Evolutionary conservation across 75 land plant genomes (phyloP).

Genomic region (Selaginella tamariscina): DNA sequence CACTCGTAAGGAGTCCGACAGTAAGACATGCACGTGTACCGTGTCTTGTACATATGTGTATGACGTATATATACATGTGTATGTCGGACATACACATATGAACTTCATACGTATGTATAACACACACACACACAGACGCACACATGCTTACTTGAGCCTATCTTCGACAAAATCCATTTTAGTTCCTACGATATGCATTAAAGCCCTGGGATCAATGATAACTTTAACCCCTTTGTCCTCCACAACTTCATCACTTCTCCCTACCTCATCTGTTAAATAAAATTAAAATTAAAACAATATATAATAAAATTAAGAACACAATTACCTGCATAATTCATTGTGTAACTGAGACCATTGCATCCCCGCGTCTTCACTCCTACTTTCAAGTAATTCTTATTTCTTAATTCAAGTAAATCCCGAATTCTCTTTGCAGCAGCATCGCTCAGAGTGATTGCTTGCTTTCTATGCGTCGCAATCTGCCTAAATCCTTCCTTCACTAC

Average conservation of each 20-base stretch:
- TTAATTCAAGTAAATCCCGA: conserved; percentile 43
- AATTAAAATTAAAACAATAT: neutral
- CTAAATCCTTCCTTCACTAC: neutral
- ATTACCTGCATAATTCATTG: conserved; percentile 76
- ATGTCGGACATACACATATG: neutral
- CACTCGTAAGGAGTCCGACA: no score
- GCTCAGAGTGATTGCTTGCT: conserved; percentile 44
- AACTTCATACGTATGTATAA: neutral
- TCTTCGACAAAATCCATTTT: conserved; percentile 96
- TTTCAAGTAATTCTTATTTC: conserved; percentile 48
- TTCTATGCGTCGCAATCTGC: conserved; percentile 3
- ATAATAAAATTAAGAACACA: neutral
- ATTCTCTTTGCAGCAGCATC: conserved; percentile 22
- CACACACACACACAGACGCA: neutral
- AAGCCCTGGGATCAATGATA: conserved; percentile 85
- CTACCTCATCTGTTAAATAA: conserved; percentile 50
- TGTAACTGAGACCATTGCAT: conserved; percentile 86
- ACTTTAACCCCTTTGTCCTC: conserved; percentile 91
- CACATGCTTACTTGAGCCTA: conserved; percentile 42
- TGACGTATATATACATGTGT: neutral
- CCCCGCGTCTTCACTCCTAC: conserved; percentile 91
- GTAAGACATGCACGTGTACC: no score
- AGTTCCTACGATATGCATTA: conserved; percentile 92
- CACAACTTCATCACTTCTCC: conserved; percentile 88
- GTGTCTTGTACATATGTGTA: no score